Base-by-base conservation (phyloP, 129 eudicot species). In the Glebionis coronaria region DNA sequence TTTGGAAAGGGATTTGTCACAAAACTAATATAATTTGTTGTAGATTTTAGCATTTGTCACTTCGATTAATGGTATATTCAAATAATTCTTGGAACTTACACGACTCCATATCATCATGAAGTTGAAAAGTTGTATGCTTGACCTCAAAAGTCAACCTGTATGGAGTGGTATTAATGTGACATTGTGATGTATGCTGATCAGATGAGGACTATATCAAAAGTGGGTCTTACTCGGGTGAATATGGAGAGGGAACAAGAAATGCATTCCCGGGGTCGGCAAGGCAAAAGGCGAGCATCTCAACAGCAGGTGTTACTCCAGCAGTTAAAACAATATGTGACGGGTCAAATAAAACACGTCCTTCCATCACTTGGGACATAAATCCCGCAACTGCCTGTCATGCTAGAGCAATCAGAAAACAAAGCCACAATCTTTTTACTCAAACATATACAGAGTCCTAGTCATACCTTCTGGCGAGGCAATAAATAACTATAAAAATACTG, bases 231-330 rank as follows among this genome's bases (percentile, higher is more conserved):
- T 84, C 88, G 1, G 97, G 97, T 46, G 64, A 71, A 73, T 91
- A 88, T 1, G 97, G 97, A 44, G 97, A 81, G 28, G 97, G 97
- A 56, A 85, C 94, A 70, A 91, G 97, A 78, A 85, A 91, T 63
- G 94, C 96, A 73, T 81, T 91, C 78, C 97, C 96, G 0, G 80
- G 77, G 71, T 91, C 97, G 8, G 94, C 97, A 51, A 91, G 83
- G 71, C 93, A 91, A 81, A 87, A 88, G 59, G 75, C 80, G 29
- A 91, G 94, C 57, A 83, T 85, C 77, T 91, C 96, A 25, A 91
- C 49, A 38, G 97, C 97, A 72, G 96, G 72, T n/a, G 90, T 44
- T 18, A 83, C 77, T 44, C 96, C 90, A 79, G 84, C 68, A 12
- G 94, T 91, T 53, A 91, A 47, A 35, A 88, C 80, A 35, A 88